phyloP scores from a whole-genome alignment of 192 early-diverging fungal genomes.

The Mortierella hygrophila region DNA sequence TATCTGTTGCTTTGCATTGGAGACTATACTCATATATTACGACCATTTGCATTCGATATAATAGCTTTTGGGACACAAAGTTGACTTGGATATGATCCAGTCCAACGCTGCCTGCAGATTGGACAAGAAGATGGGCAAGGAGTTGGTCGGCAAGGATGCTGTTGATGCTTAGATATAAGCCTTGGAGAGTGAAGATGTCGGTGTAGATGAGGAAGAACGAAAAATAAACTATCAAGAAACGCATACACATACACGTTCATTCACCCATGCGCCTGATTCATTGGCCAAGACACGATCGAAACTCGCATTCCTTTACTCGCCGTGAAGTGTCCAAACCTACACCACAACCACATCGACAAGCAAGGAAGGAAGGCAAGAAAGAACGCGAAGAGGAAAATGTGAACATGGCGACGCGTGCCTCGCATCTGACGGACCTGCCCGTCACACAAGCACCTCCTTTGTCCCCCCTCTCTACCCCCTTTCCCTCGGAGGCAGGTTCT shows the following conservation, averaged over 20 bases:
- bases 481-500: background rate
- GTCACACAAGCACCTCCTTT: constrained; percentile 11
- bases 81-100: constrained; percentile 91
- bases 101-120: constrained; percentile 91
- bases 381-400: background rate
- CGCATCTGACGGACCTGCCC: background rate
- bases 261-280: background rate
- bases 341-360: background rate
- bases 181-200: background rate
- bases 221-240: constrained; percentile 3
- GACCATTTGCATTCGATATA: background rate
- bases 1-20: background rate
- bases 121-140: constrained; percentile 91
- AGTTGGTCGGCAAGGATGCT: constrained; percentile 60
- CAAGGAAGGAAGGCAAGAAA: background rate
- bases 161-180: constrained; percentile 30
- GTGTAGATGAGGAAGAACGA: background rate
- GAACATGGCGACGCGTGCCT: constrained; percentile 23
- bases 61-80: constrained; percentile 90
- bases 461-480: background rate
- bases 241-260: background rate
- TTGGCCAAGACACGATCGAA: background rate
- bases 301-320: background rate
- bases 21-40: background rate
- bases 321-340: background rate